phyloP scores from a whole-genome alignment of 257 asterid species.

The Solanum sparsipilum region DNA sequence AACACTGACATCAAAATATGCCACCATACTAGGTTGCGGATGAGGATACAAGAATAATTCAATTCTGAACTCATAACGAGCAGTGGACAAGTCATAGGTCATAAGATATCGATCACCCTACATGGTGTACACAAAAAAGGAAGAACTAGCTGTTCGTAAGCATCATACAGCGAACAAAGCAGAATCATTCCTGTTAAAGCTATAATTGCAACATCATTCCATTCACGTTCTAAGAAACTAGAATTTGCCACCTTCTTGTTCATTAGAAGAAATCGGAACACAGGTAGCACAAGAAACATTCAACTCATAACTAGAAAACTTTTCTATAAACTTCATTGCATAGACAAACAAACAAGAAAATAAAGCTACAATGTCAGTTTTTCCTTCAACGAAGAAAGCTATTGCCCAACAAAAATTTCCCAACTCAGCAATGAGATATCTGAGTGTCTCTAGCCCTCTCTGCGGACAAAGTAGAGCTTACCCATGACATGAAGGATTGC shows the following conservation, averaged over 20 bases:
- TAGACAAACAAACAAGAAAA: not conserved
- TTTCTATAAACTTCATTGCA: not conserved
- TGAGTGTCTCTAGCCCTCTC: not conserved
- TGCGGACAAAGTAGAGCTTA: constrained; percentile 12
- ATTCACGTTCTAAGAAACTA: not conserved
- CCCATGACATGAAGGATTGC: constrained; percentile 12
- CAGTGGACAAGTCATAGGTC: not conserved
- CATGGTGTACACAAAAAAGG: not conserved
- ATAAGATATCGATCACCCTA: not conserved
- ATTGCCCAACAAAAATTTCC: not conserved
- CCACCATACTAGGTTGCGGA: not conserved
- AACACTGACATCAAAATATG: not conserved
- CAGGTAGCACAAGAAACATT: not conserved
- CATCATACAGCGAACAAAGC: not conserved
- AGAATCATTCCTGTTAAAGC: not conserved
- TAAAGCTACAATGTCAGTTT: not conserved
- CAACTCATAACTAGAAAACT: not conserved
- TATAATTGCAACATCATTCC: not conserved
- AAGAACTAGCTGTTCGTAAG: not conserved
- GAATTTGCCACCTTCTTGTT: not conserved
- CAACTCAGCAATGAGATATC: not conserved
- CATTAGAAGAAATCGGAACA: not conserved
- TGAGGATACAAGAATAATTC: not conserved
- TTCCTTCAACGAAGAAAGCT: not conserved
- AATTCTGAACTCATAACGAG: not conserved